phyloP scores from a whole-genome alignment of 202 grass and related monocot genomes.

The Zoysia matrella region DNA sequence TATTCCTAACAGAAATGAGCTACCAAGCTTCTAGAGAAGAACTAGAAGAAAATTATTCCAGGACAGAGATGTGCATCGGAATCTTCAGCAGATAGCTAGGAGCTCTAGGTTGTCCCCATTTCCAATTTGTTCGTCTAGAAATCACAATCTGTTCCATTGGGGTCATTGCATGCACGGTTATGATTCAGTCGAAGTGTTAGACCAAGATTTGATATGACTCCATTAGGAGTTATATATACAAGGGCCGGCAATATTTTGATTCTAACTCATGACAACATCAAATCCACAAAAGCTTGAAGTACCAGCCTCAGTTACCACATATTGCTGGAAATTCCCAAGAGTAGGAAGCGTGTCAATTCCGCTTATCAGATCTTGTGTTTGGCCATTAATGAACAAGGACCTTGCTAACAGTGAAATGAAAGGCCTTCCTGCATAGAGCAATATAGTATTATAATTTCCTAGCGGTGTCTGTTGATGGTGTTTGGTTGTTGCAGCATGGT shows the following conservation, averaged over 20 bases:
- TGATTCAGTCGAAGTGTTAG: background rate
- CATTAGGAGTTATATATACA: background rate
- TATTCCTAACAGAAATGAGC: background rate
- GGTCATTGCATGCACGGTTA: background rate
- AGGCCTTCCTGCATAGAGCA: background rate
- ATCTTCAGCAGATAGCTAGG: background rate
- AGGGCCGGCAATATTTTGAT: background rate
- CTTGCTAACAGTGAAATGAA: slow-evolving; percentile 12
- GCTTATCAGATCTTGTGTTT: background rate
- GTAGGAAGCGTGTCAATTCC: background rate
- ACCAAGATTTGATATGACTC: background rate
- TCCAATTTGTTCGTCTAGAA: background rate
- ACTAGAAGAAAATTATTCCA: background rate
- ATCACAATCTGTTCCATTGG: background rate
- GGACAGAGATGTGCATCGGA: background rate
- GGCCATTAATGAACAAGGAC: background rate
- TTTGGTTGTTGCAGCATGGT: too few relatives aligned
- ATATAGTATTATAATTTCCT: background rate
- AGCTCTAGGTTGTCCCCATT: background rate
- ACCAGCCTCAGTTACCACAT: background rate
- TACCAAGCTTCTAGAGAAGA: background rate
- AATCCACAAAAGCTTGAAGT: background rate
- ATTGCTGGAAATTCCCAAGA: background rate
- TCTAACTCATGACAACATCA: background rate
- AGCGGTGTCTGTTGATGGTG: too few relatives aligned